A percentile compares a stretch with the other conserved stretches of the same genome.
Conservation (phyloP, 2,329 filamentous ascomycete genomes). For the Cytospora schulzeri region DNA sequence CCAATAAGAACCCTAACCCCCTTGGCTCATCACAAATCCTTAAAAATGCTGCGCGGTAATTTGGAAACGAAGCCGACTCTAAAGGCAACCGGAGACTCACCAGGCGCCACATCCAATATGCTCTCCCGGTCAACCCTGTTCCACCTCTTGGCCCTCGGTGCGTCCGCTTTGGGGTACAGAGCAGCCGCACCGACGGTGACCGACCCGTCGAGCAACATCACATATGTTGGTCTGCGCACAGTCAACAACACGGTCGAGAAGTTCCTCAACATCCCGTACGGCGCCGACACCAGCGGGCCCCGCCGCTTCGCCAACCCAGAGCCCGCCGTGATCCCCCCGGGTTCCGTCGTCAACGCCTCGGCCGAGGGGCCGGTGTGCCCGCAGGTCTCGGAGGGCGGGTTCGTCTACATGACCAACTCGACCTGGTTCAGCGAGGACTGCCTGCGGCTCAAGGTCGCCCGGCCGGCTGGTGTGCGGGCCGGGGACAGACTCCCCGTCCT, state of each 20-base stretch:
- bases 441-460: slow-evolving; percentile 6
- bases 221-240: slow-evolving; percentile 5
- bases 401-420: slow-evolving; percentile 4
- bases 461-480: not conserved
- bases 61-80: not conserved
- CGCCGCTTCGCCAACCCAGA: slow-evolving; percentile 3
- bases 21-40: too few species aligned
- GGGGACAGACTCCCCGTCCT: slow-evolving; percentile 4
- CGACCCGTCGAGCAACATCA: slow-evolving; percentile 5
- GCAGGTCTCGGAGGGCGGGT: slow-evolving; percentile 7
- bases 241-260: slow-evolving; percentile 6
- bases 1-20: too few species aligned
- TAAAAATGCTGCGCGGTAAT: not conserved
- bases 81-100: not conserved
- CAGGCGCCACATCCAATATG: not conserved
- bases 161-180: not conserved
- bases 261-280: slow-evolving; percentile 9
- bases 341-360: slow-evolving; percentile 1
- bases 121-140: not conserved
- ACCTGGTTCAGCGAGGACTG: slow-evolving; percentile 15
- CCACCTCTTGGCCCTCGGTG: not conserved
- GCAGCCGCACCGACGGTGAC: slow-evolving; percentile 1
- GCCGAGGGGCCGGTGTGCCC: slow-evolving; percentile 8
- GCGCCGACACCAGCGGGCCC: not conserved
- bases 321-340: not conserved